phyloP scores from a whole-genome alignment of 179 eudicot species.

The Carnegiea gigantea region DNA sequence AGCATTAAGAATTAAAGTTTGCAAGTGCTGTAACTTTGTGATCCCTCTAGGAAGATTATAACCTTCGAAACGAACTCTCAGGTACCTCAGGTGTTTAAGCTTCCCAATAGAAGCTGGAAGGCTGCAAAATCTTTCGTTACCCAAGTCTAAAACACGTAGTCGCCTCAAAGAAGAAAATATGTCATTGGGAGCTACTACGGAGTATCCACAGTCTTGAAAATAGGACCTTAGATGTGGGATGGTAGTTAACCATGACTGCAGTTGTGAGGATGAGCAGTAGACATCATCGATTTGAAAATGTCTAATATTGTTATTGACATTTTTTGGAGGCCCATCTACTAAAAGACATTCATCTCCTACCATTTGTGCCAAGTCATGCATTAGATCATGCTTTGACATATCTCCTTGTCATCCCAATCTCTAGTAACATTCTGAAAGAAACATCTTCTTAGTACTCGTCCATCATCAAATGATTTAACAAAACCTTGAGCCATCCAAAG shows the following conservation, averaged over 20 bases:
- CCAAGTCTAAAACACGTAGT: conserved; percentile 5
- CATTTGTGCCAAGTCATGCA: conserved; percentile 12
- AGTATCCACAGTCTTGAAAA: neutral
- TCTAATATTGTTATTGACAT: neutral
- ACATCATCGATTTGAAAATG: neutral
- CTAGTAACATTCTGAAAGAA: neutral
- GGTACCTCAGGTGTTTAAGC: conserved; percentile 25
- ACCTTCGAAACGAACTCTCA: neutral
- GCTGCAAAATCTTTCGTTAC: neutral
- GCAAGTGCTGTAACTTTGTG: conserved; percentile 14
- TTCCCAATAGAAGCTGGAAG: conserved; percentile 8
- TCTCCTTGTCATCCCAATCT: neutral
- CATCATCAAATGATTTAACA: neutral
- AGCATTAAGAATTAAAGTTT: conserved; percentile 8
- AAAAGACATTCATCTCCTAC: neutral
- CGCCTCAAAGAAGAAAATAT: neutral
- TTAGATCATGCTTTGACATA: neutral
- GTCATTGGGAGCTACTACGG: neutral
- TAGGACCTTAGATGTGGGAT: neutral
- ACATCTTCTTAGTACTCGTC: neutral
- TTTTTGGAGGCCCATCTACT: neutral
- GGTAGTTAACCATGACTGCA: neutral
- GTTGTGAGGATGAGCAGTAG: neutral
- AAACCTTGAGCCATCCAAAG: conserved; percentile 1
- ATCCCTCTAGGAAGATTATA: neutral